Base-by-base conservation (phyloP, 2,329 filamentous ascomycete genomes). In the Neofusicoccum parvum region DNA sequence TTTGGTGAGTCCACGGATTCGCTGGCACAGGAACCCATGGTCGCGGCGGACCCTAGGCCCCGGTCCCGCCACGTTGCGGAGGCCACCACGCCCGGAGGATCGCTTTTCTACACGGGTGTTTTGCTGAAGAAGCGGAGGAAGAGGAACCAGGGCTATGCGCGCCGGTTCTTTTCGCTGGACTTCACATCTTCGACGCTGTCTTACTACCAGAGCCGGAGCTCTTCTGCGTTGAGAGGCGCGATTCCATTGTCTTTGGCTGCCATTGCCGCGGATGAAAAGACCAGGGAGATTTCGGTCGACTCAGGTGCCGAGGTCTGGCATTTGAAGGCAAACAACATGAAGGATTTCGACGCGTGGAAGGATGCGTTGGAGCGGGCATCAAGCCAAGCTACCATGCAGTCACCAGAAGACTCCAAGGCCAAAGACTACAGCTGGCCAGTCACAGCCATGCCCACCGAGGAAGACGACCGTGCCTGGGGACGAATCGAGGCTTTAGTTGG, bases 241-340 rank as follows among this genome's bases (percentile, higher is more conserved):
- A 95, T 99, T 60, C 95, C 95, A 0, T 84, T 99, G 9, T 95
- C 92, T 32, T 81, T 99, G 60, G 95, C 95, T 15, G 95, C 92
- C 4, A 91, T 99, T 66, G 92, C 94, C 3, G 92, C 92, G 7
- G 94, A 97, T 74, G 92, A 95, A 76, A 88, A 91, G 72, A 88
- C 91, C 43, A 87, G 93, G 69, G 94, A 98, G 77, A 97, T 99
- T 62, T 96, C 91, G 48, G 95, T 99, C 65, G 95, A 99, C 76
- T 98, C 95, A 0, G 95, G 95, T 1, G 94, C 95, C 2, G 95
- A 99, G 78, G 88, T 99, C 32, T 99, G 95, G 95, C 95, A 98
- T 80, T 82, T 99, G 36, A 90, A 89, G 72, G 92, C 95, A 3
- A 87, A 86, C 58, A 96, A 92, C 71, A 86, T 88, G 58, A 90